phyloP scores from a whole-genome alignment of 805 yeast species.

The Ogataea kodamae region DNA sequence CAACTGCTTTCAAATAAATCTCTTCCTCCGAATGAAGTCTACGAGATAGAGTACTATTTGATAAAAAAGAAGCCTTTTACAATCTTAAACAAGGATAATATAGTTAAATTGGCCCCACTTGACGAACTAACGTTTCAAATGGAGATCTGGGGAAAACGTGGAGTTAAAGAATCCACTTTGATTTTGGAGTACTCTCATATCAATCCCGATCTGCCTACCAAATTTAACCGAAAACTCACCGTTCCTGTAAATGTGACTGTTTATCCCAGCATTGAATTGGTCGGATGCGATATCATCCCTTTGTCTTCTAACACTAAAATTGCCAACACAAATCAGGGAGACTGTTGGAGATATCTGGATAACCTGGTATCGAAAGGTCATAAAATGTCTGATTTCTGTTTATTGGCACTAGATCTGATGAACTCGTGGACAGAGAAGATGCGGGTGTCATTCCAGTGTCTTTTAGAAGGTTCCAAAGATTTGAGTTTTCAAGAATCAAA shows the following conservation, averaged over 20 bases:
- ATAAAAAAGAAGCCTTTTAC: constrained; percentile 54
- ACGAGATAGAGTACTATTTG: constrained; percentile 72
- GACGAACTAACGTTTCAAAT: constrained; percentile 44
- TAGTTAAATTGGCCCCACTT: constrained; percentile 38
- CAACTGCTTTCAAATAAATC: constrained; percentile 45
- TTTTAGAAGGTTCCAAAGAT: constrained; percentile 21
- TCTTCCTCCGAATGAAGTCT: constrained; percentile 57
- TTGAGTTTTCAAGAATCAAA: constrained; percentile 24
- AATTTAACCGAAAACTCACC: constrained; percentile 51
- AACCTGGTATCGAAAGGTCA: constrained; percentile 31
- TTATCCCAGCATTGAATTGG: constrained; percentile 67
- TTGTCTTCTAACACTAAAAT: constrained; percentile 35
- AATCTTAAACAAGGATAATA: constrained; percentile 45
- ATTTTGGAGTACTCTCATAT: constrained; percentile 61
- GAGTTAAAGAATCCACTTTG: constrained; percentile 62
- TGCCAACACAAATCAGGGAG: constrained; percentile 23
- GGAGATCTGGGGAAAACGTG: constrained; percentile 68
- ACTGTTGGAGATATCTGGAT: constrained; percentile 32
- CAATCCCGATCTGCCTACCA: constrained; percentile 21
- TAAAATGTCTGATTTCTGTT: constrained; percentile 50
- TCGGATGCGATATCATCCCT: constrained; percentile 73
- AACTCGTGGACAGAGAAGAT: constrained; percentile 73
- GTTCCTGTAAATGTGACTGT: constrained; percentile 72
- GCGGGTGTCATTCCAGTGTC: constrained; percentile 28
- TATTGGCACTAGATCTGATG: constrained; percentile 70